phyloP scores from a whole-genome alignment of 345 rosid genomes.

The Psidium guajava region DNA sequence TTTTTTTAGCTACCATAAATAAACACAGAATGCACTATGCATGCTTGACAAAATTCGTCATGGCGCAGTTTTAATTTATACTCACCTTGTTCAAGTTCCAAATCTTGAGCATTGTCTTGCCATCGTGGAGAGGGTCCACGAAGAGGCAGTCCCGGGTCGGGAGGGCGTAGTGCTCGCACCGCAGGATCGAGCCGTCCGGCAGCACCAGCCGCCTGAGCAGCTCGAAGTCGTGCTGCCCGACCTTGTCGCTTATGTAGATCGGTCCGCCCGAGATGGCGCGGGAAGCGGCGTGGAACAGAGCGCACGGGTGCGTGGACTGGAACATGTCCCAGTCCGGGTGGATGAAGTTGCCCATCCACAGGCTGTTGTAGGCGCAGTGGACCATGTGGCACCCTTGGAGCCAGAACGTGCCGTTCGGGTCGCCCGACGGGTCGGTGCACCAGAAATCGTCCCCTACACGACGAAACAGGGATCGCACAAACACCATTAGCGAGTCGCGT shows the following conservation, averaged over 20 bases:
- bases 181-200: conserved; percentile 73
- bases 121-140: conserved; percentile 91
- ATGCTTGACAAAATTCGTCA: not conserved
- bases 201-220: conserved; percentile 60
- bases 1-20: not conserved
- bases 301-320: conserved; percentile 94
- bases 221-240: conserved; percentile 69
- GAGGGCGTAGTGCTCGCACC: conserved; percentile 81
- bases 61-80: not conserved
- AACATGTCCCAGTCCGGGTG: conserved; percentile 99
- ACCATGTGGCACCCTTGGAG: conserved; percentile 99
- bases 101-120: conserved; percentile 96
- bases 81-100: conserved; percentile 95
- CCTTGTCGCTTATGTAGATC: conserved; percentile 69
- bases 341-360: conserved; percentile 99
- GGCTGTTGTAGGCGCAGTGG: conserved; percentile 95
- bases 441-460: conserved; percentile 86
- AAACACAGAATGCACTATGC: not conserved
- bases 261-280: conserved; percentile 96
- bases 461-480: not conserved
- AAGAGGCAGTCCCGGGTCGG: conserved; percentile 89
- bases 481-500: not conserved
- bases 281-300: conserved; percentile 94
- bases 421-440: conserved; percentile 98
- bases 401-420: conserved; percentile 94